Base-by-base conservation (phyloP, 108 stramenopile genomes). In the Cyclotella cryptica region DNA sequence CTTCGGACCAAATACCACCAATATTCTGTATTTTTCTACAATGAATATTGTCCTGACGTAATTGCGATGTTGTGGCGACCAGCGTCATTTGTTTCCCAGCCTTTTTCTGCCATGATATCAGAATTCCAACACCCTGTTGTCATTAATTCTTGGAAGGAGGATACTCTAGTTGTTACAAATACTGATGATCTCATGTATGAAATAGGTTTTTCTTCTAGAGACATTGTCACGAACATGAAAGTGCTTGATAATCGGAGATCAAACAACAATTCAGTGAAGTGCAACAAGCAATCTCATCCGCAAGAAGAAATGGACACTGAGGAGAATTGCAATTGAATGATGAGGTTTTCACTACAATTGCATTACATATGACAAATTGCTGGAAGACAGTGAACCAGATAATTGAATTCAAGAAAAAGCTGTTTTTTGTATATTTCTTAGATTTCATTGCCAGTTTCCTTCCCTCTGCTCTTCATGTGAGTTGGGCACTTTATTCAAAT, bases 61-160 rank as follows among this genome's bases (percentile, higher is more conserved):
- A 89, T 96, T 71, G 88, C 84, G 1, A 65, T 96, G 63, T 51
- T 92, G 7, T 96, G 95, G 95, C 75, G 95, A 66, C 94, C 92
- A 35, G 27, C 72, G 12, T 69, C 86, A 21, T 88, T 92, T 70
- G 68, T 47, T 28, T 69, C 86, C 19, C 57, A 74, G 24, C 53
- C 85, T 27, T 93, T 96, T 68, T 87, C 90, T 27, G 95, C 87
- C 12, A 79, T 91, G 83, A 62, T 78, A 14, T 92, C 95, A 0
- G 89, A 92, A 65, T 90, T 84, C 53, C 67, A 83, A 29, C 77
- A 82, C 27, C 95, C 95, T 0, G 80, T 78, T 0, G 59, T 74
- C 9, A 66, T 71, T 12, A 70, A 72, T 30, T 63, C 60, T 21
- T 92, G 92, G 92, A 78, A 81, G 58, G 77, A 81, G n/a, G 90